Conservation (phyloP, 441 rosid species). For the Pelargonium fulgidum region DNA sequence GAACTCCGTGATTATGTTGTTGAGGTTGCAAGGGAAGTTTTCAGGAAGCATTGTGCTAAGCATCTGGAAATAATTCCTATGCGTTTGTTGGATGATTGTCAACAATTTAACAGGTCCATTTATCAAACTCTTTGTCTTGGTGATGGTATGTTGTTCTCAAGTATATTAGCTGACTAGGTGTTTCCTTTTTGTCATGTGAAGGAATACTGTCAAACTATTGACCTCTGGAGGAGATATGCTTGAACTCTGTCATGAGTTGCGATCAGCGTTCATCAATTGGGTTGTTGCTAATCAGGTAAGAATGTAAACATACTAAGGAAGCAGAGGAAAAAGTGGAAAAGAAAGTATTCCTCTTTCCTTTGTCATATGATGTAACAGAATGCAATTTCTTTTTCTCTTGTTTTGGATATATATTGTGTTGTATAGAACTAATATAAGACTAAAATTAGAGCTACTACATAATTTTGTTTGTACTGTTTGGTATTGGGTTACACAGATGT, state of each 20-base stretch:
- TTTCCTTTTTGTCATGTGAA: constrained; percentile 31
- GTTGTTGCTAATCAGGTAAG: constrained; percentile 61
- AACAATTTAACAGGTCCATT: constrained; percentile 55
- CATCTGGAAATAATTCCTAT: constrained; percentile 72
- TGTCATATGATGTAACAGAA: too few relatives aligned
- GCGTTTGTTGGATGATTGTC: constrained; percentile 60
- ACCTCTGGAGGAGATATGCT: constrained; percentile 87
- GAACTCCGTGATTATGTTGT: constrained; percentile 78
- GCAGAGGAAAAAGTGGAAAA: too few relatives aligned
- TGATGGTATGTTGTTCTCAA: constrained; percentile 4
- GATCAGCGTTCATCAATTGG: constrained; percentile 80
- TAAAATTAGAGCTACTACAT: too few relatives aligned
- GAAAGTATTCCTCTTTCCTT: too few relatives aligned
- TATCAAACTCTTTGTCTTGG: constrained; percentile 8
- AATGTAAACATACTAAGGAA: not conserved
- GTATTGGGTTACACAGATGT: not conserved
- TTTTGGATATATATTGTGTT: too few relatives aligned
- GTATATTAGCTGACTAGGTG: constrained; percentile 24
- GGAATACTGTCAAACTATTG: constrained; percentile 89
- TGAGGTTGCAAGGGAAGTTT: constrained; percentile 71
- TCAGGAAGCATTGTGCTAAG: constrained; percentile 80
- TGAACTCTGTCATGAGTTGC: constrained; percentile 87
- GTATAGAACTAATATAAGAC: too few relatives aligned
- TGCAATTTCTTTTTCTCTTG: too few relatives aligned
- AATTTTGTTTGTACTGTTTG: not conserved